Base-by-base conservation (phyloP, 1,284 basidiomycete genomes). In the Ustilago curta region DNA sequence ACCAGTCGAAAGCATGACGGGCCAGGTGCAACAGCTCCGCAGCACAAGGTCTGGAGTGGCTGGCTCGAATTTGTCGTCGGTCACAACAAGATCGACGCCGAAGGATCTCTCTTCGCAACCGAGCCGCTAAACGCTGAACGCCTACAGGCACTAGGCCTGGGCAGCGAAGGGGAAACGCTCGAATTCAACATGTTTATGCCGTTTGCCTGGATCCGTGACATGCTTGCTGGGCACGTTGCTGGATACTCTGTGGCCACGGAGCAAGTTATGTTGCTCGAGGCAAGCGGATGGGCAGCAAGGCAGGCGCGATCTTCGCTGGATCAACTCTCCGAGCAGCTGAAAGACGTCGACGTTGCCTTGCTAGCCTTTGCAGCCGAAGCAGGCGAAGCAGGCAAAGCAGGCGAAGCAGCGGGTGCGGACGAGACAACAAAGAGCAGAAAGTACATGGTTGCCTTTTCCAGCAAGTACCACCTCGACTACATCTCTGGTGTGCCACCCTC, bases 381-480 rank as follows among this genome's bases (percentile, higher is more conserved):
- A 1, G 11, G n/a, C n/a, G n/a, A n/a, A n/a, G n/a, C n/a, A n/a
- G n/a, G n/a, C n/a, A n/a, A n/a, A n/a, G n/a, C n/a, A 18, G 49
- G 49, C 19, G 57, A 47, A 11, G 29, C 29, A 1, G 11, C 57
- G 4, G 12, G 21, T 21, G 5, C 37, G 0, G 31, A 53, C 0
- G 59, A 56, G 7, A 19, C 43, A 1, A 19, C 11, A 2, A 39
- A 39, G 27, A 45, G 43, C 16, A 35, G 40, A 7, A 58, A 65
- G 2, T 65, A 59, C 54, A 58, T 74, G 8, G 71, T 61, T 11
- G 55, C 60, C 2, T 74, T 69, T 47, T 69, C 71, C 42, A 60
- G 49, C 58, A 69, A 65, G 18, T 74, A 74, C 51, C 23, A 29
- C 1, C 18, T 59, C 47, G 71, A 74, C n/a, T 56, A 42, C 43